Base-by-base conservation (phyloP, 139 green algal genomes). In the Chlamydomonas sp. region DNA sequence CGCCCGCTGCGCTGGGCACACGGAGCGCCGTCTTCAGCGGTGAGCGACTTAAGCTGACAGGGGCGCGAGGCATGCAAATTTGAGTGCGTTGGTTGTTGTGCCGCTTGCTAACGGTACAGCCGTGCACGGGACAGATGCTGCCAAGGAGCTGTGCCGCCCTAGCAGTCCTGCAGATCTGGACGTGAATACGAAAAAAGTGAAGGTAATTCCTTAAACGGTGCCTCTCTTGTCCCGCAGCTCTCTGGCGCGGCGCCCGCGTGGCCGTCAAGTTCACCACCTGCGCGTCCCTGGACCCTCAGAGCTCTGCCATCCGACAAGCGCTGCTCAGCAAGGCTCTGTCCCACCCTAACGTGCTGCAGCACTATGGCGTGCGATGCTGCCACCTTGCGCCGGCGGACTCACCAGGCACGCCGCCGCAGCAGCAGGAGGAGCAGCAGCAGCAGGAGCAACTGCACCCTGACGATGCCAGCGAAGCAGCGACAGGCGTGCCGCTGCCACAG, bases 341-440 rank as follows among this genome's bases (percentile, higher is more conserved):
- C 3, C 80, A 85, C 68, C 80, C 80, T 59, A 85, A 85, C 79
- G 66, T 85, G 0, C 1, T 85, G 6, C 80, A 85, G 80, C 80
- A 85, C 20, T 85, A 79, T 68, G 69, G 57, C 59, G 67, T 85
- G 6, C 80, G 80, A 6, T 78, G 68, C 80, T 85, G 80, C 69
- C 80, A 59, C 16, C 58, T 85, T 49, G 31, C 10, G 66, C 66
- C 16, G 62, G 6, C 79, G 20, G 12, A 49, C 31, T 49, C 31
- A 49, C 31, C 31, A 49, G 31, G 31, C 31, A 7, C 0, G 58
- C 12, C 4, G 4, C 57, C 4, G 14, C 57, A 76, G 79, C 79
- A 16, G 49, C 31, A 14, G 79, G 58, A 58, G 57, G 66, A 18
- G 3, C 79, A 1, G n/a, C 15, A 18, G 79, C 49, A 59, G 18